Conservation (phyloP, 2,329 filamentous ascomycete species). For the Cercospora sp. region DNA sequence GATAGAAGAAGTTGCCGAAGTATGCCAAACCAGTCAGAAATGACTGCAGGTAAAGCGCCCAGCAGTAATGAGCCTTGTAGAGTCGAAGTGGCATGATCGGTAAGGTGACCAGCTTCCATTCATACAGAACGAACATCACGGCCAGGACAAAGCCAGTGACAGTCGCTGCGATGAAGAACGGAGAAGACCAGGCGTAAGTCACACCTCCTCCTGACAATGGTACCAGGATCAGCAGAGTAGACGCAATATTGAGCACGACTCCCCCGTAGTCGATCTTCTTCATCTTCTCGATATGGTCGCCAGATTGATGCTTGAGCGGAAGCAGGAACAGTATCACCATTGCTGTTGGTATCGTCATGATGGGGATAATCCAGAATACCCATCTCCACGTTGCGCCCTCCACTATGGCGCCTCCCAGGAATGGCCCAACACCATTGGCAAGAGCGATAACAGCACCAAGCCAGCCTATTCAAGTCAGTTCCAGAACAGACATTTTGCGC, state of each 20-base stretch:
- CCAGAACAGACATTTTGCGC: not conserved
- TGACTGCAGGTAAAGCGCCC: slow-evolving; percentile 55
- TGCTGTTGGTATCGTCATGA: slow-evolving; percentile 47
- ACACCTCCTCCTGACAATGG: slow-evolving; percentile 59
- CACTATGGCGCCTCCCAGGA: slow-evolving; percentile 50
- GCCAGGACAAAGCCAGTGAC: not conserved
- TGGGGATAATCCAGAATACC: slow-evolving; percentile 47
- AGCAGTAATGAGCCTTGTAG: slow-evolving; percentile 42
- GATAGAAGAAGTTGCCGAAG: slow-evolving; percentile 60
- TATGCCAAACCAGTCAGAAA: slow-evolving; percentile 62
- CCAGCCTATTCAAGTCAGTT: slow-evolving; percentile 25
- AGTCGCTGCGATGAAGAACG: slow-evolving; percentile 54
- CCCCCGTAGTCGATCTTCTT: slow-evolving; percentile 62
- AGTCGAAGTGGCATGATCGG: slow-evolving; percentile 61
- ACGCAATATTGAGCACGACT: slow-evolving; percentile 55
- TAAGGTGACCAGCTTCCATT: slow-evolving; percentile 57
- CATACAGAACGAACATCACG: slow-evolving; percentile 52
- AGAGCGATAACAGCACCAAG: slow-evolving; percentile 48
- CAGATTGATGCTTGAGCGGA: slow-evolving; percentile 51
- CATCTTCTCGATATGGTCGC: slow-evolving; percentile 44
- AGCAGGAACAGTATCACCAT: slow-evolving; percentile 54
- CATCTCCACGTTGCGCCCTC: slow-evolving; percentile 47
- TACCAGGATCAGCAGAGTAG: slow-evolving; percentile 61
- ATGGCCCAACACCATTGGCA: slow-evolving; percentile 51
- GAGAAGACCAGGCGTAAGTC: slow-evolving; percentile 54